A percentile compares a stretch with the other conserved stretches of the same genome.
These are phyloP conservation scores for Speleostelium caveatum DNA, from an alignment of 78 protist genomes.

Conservation along the genomic window DNA sequence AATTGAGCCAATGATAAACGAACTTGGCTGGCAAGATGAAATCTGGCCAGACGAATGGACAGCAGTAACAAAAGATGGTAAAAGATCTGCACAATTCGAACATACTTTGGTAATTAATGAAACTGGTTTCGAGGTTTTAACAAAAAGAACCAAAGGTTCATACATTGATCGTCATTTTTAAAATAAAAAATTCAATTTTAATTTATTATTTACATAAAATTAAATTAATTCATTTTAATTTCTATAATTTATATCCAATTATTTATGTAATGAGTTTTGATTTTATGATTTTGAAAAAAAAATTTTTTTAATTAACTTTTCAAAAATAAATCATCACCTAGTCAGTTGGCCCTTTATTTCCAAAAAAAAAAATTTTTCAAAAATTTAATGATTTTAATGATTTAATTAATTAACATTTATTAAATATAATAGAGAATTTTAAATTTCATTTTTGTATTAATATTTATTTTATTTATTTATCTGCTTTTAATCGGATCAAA, in stretches of 20 bases:
- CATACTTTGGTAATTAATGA: conserved; percentile 96
- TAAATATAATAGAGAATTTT: too few relatives aligned
- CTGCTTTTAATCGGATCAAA: too few relatives aligned
- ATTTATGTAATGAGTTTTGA: too few relatives aligned
- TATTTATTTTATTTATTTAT: too few relatives aligned
- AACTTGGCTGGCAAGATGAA: conserved; percentile 64
- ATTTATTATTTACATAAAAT: too few relatives aligned
- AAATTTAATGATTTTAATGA: too few relatives aligned
- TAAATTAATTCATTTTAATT: background rate
- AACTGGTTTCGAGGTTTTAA: conserved; percentile 86
- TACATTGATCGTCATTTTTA: conserved; percentile 25
- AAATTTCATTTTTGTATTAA: background rate
- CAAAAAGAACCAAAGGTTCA: conserved; percentile 41
- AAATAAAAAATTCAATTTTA: background rate
- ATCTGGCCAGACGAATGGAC: conserved; percentile 98
- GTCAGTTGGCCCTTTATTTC: background rate
- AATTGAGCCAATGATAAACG: conserved; percentile 98
- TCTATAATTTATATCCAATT: too few relatives aligned
- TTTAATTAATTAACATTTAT: too few relatives aligned
- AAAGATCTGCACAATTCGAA: conserved; percentile 98
- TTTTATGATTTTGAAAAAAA: background rate
- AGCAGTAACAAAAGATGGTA: conserved; percentile 92
- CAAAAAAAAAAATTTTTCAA: too few relatives aligned
- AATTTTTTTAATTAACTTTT: too few relatives aligned
- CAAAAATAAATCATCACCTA: background rate